Percentiles rank a stretch among this genome's conserved stretches.
These are phyloP conservation scores for Epichloe amarillans DNA, from an alignment of 2,329 filamentous ascomycete genomes.

Conservation along the genomic window DNA sequence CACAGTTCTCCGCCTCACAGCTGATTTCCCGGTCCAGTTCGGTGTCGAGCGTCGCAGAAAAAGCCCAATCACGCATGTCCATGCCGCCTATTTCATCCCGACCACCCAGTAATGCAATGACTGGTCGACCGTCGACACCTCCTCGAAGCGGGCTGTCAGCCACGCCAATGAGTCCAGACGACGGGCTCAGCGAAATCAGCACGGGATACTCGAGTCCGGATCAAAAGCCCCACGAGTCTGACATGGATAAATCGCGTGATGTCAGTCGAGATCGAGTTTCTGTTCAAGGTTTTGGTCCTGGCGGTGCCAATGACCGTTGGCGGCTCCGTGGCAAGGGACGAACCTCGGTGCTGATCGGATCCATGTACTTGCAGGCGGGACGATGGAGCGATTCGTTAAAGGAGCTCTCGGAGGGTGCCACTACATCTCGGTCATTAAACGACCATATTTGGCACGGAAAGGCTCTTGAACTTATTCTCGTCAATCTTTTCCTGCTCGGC, in stretches of 20 bases:
- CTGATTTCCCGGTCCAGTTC: conserved; percentile 38
- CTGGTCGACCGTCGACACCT: conserved; percentile 37
- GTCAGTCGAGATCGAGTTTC: conserved; percentile 42
- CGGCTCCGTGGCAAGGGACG: conserved; percentile 72
- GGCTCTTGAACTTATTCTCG: conserved; percentile 73
- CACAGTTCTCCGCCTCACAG: conserved; percentile 34
- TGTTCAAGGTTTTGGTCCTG: conserved; percentile 58
- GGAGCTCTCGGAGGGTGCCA: conserved; percentile 69
- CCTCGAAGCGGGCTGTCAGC: conserved; percentile 34
- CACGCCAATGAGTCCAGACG: conserved; percentile 36
- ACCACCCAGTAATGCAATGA: conserved; percentile 26
- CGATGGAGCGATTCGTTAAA: conserved; percentile 80
- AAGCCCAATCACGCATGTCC: conserved; percentile 59
- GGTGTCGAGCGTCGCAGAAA: conserved; percentile 39
- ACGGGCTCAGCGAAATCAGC: conserved; percentile 23
- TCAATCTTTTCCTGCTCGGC: conserved; percentile 70
- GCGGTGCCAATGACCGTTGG: conserved; percentile 61
- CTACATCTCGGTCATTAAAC: conserved; percentile 62
- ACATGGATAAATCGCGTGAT: conserved; percentile 33
- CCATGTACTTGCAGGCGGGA: conserved; percentile 76
- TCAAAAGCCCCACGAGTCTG: conserved; percentile 22
- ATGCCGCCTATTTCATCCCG: conserved; percentile 55
- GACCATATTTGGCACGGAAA: conserved; percentile 98
- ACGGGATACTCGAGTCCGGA: conserved; percentile 29
- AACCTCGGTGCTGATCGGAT: conserved; percentile 66